These are phyloP conservation scores for Pseudocercospora cruenta DNA, from an alignment of 2,329 filamentous ascomycete genomes.

Conservation along the genomic window DNA sequence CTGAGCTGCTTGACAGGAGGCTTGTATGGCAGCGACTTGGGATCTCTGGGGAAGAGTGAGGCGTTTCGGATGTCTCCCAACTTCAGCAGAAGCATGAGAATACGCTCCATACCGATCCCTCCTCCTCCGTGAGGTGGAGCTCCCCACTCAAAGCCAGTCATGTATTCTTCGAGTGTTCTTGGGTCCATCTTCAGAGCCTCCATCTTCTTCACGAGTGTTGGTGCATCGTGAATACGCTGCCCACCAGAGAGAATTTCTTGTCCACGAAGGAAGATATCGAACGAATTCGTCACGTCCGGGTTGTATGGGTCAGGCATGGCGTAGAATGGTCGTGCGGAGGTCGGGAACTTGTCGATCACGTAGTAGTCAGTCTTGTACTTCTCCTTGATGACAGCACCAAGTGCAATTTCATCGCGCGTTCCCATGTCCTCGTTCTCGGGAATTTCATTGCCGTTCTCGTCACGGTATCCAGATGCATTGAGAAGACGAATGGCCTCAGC, in stretches of 20 bases:
- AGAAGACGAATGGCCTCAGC: constrained; percentile 78
- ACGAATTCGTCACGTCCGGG: constrained; percentile 79
- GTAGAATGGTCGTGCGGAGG: constrained; percentile 84
- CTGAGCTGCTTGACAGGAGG: constrained; percentile 67
- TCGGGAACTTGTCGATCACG: constrained; percentile 90
- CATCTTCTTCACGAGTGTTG: constrained; percentile 77
- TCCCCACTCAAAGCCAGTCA: constrained; percentile 84
- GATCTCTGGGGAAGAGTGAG: constrained; percentile 84
- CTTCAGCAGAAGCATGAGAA: constrained; percentile 82
- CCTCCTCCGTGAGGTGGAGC: constrained; percentile 88
- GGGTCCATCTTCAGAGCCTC: constrained; percentile 73
- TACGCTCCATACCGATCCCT: constrained; percentile 85
- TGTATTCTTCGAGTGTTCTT: constrained; percentile 85
- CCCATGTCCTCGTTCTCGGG: constrained; percentile 78
- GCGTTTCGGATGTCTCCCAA: constrained; percentile 88
- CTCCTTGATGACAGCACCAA: constrained; percentile 82
- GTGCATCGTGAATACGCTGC: constrained; percentile 85
- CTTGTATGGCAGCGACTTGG: constrained; percentile 77
- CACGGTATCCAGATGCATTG: constrained; percentile 73
- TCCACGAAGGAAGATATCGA: constrained; percentile 91
- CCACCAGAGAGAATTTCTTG: constrained; percentile 92
- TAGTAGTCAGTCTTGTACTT: constrained; percentile 91
- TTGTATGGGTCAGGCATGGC: constrained; percentile 81
- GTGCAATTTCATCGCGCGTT: constrained; percentile 82
- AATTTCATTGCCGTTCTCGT: constrained; percentile 73